Evolutionary conservation across 306 rosid species (phyloP).

Genomic region (Canavalia ensiformis): DNA sequence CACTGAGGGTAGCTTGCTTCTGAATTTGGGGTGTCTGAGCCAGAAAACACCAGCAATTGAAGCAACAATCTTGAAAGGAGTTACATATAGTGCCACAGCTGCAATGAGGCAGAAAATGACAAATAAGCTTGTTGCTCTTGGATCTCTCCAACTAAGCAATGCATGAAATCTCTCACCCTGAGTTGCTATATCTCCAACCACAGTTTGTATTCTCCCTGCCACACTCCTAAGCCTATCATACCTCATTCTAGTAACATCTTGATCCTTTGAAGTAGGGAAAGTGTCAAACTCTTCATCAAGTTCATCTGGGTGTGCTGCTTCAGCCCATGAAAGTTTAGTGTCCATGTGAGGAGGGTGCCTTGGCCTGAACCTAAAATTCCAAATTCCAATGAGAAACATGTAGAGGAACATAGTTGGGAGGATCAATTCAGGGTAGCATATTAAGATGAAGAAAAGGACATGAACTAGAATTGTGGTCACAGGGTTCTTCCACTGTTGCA

Average conservation of each 20-base stretch:
- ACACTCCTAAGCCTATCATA: slow-evolving; percentile 83
- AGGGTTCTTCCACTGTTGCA: slow-evolving; percentile 78
- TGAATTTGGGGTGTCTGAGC: slow-evolving; percentile 78
- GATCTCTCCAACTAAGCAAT: slow-evolving; percentile 54
- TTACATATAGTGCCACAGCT: slow-evolving; percentile 58
- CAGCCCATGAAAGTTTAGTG: slow-evolving; percentile 84
- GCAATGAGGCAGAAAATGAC: slow-evolving; percentile 45
- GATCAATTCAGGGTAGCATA: slow-evolving; percentile 79
- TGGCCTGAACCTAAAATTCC: slow-evolving; percentile 72
- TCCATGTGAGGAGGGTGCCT: slow-evolving; percentile 85
- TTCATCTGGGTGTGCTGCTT: slow-evolving; percentile 70
- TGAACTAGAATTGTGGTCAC: slow-evolving; percentile 77
- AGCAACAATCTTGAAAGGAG: slow-evolving; percentile 64
- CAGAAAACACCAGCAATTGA: slow-evolving; percentile 65
- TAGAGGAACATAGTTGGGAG: slow-evolving; percentile 80
- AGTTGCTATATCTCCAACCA: slow-evolving; percentile 56
- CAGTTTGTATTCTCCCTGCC: slow-evolving; percentile 55
- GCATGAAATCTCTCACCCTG: slow-evolving; percentile 58
- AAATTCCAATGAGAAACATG: slow-evolving; percentile 85
- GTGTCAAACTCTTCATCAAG: slow-evolving; percentile 77
- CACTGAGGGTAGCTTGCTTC: slow-evolving; percentile 78
- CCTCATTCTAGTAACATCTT: slow-evolving; percentile 72
- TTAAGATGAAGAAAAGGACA: slow-evolving; percentile 68
- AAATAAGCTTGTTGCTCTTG: slow-evolving; percentile 55
- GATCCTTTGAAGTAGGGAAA: slow-evolving; percentile 69